A percentile compares a stretch with the other conserved stretches of the same genome.
Evolutionary conservation across 2,329 filamentous ascomycete species (phyloP).

Genomic region (Paracorniculantispora psalliotae): DNA sequence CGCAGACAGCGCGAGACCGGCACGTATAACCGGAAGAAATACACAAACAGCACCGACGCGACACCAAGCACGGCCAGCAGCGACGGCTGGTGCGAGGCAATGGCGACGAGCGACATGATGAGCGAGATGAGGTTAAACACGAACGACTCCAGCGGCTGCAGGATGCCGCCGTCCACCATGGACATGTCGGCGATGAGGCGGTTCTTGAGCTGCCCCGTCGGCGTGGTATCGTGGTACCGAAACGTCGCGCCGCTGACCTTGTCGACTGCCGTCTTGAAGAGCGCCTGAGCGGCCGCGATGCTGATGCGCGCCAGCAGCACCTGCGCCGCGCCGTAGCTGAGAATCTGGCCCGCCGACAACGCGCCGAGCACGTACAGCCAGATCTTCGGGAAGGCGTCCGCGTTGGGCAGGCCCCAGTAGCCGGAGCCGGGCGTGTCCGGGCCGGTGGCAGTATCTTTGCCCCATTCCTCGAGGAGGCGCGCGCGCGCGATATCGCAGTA

Average conservation of each 20-base stretch:
- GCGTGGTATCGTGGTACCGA: constrained; percentile 86
- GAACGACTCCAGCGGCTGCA: constrained; percentile 65
- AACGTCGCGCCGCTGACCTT: constrained; percentile 77
- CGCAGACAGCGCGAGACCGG: constrained; percentile 79
- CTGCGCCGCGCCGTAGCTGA: constrained; percentile 57
- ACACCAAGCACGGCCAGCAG: constrained; percentile 69
- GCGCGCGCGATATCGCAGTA: constrained; percentile 60
- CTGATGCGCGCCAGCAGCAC: constrained; percentile 70
- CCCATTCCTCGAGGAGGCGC: constrained; percentile 86
- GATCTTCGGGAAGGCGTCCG: constrained; percentile 60
- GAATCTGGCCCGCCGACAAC: constrained; percentile 57
- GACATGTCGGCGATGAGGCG: constrained; percentile 85
- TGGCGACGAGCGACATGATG: constrained; percentile 68
- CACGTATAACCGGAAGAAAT: constrained; percentile 71
- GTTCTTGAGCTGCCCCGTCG: constrained; percentile 87
- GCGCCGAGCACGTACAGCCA: constrained; percentile 70
- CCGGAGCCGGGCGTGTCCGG: neutral
- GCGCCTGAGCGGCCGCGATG: constrained; percentile 67
- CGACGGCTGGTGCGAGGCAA: constrained; percentile 70
- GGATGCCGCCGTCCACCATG: constrained; percentile 83
- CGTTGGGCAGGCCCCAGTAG: constrained; percentile 49
- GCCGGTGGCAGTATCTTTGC: constrained; percentile 48
- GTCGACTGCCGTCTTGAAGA: constrained; percentile 69
- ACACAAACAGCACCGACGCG: constrained; percentile 64
- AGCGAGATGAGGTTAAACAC: constrained; percentile 68